Percentiles rank a stretch among this genome's conserved stretches.
phyloP scores from a whole-genome alignment of 495 filamentous ascomycete genomes.

The Pseudomonodictys pantanalensis region DNA sequence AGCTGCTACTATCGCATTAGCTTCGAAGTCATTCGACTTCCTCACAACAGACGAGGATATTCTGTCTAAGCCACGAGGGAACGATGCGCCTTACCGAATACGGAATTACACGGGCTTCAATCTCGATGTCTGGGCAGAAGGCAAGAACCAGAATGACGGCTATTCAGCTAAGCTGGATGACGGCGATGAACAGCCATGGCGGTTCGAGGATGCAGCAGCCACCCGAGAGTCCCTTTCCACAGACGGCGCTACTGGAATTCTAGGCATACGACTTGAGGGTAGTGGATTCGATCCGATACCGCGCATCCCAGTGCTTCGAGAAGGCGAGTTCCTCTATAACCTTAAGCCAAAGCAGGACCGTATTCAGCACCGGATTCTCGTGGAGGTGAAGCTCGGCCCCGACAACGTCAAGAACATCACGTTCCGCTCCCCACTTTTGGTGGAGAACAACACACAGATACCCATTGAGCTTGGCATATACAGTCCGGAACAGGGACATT shows the following conservation, averaged over 20 bases:
- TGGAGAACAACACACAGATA: conserved; percentile 98
- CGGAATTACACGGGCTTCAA: conserved; percentile 95
- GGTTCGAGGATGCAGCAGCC: conserved; percentile 91
- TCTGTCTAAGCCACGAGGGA: conserved; percentile 85
- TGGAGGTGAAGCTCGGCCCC: conserved; percentile 82
- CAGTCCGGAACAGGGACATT: conserved; percentile 79
- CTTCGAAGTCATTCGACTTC: conserved; percentile 89
- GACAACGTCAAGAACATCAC: conserved; percentile 99
- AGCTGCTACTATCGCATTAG: conserved; percentile 87
- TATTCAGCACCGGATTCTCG: conserved; percentile 81
- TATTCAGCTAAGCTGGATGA: conserved; percentile 78
- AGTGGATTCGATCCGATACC: conserved; percentile 89
- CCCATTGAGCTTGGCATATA: conserved; percentile 93
- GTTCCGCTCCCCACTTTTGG: conserved; percentile 86
- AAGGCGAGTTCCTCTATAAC: conserved; percentile 86
- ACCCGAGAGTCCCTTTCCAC: conserved; percentile 87
- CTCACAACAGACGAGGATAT: conserved; percentile 87
- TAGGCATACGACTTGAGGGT: conserved; percentile 81
- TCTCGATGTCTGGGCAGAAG: conserved; percentile 71
- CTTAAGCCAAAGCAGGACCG: conserved; percentile 79
- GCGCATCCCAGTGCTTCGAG: conserved; percentile 85
- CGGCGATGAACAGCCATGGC: conserved; percentile 90
- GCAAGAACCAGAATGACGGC: conserved; percentile 52
- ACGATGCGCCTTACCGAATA: conserved; percentile 88
- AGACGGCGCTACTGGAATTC: conserved; percentile 71